Evolutionary conservation across 306 rosid species (phyloP).

Genomic region (Ormosia semicastrata): DNA sequence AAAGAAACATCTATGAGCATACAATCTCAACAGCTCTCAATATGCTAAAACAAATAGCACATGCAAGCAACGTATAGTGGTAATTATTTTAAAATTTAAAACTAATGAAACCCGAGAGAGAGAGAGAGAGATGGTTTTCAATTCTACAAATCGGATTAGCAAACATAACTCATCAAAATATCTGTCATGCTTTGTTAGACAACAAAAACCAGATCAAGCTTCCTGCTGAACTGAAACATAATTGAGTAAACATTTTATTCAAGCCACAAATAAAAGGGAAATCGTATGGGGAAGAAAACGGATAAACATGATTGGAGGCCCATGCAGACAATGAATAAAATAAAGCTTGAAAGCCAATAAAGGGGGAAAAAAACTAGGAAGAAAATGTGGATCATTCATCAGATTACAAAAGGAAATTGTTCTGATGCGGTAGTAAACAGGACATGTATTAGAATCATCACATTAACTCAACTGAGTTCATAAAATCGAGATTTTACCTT

Average conservation of each 20-base stretch:
- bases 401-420: background rate
- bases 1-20: constrained; percentile 22
- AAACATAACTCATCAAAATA: background rate
- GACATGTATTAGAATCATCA: background rate
- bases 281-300: background rate
- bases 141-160: background rate
- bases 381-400: background rate
- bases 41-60: background rate
- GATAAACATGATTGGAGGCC: background rate
- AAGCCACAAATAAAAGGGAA: background rate
- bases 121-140: background rate
- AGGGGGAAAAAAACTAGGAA: background rate
- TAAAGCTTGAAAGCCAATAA: background rate
- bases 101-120: background rate
- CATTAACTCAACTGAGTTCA: background rate
- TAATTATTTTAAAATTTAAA: background rate
- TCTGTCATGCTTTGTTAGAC: background rate
- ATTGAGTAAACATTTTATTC: no score
- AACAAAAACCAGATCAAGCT: background rate
- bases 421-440: background rate
- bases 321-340: background rate
- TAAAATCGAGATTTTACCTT: constrained; percentile 42
- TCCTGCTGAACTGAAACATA: no score
- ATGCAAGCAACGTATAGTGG: background rate
- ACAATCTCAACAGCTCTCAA: background rate